These are phyloP conservation scores for Plasmodium gaboni DNA, from an alignment of 169 alveolate genomes.

Conservation along the genomic window DNA sequence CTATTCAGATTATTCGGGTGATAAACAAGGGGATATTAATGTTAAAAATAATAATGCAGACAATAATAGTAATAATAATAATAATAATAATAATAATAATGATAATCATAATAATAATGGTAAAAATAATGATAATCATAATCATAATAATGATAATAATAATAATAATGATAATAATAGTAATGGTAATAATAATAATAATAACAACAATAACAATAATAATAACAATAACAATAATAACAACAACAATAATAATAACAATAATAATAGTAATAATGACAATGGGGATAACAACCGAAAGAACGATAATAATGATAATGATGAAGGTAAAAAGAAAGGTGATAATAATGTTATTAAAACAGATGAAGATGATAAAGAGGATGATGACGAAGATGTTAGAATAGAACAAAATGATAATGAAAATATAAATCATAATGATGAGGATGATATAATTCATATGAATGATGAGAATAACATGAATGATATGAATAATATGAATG, in stretches of 20 bases:
- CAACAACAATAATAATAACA: not conserved
- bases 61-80: not conserved
- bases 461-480: not conserved
- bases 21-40: no score
- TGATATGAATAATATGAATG: conserved; percentile 10
- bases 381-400: not conserved
- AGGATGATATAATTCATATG: not conserved
- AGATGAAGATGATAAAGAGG: not conserved
- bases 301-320: not conserved
- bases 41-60: no score
- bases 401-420: not conserved
- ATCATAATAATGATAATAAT: no score
- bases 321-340: not conserved
- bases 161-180: not conserved
- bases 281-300: not conserved
- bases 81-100: not conserved
- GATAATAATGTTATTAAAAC: not conserved
- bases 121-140: not conserved
- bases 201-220: not conserved
- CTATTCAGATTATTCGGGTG: no score
- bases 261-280: not conserved
- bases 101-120: not conserved
- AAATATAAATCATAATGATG: not conserved
- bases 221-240: not conserved
- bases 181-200: no score